Percentiles rank a stretch among this genome's conserved stretches.
Conservation (phyloP, 2,329 filamentous ascomycete species). For the Clarireedia homoeocarpa region DNA sequence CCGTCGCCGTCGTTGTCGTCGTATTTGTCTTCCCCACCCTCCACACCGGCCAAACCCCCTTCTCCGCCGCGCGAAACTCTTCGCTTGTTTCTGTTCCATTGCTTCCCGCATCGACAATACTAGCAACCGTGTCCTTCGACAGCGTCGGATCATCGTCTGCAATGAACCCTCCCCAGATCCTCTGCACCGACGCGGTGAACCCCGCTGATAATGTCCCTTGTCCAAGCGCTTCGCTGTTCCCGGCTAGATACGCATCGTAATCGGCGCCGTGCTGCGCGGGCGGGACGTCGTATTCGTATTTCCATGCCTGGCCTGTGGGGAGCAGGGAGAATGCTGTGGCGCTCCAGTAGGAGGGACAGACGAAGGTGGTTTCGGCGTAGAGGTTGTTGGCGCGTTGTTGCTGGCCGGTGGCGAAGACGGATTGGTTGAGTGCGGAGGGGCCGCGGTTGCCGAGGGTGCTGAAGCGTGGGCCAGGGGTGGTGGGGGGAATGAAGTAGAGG, state of each 20-base stretch:
- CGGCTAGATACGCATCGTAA: conserved; percentile 27
- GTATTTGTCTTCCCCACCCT: background rate
- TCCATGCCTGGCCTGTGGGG: conserved; percentile 27
- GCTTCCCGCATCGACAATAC: background rate
- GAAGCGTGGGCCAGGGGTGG: conserved; percentile 21
- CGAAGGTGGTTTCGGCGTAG: conserved; percentile 39
- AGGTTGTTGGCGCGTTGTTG: conserved; percentile 38
- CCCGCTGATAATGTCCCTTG: conserved; percentile 5
- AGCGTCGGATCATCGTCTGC: conserved; percentile 3
- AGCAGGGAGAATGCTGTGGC: conserved; percentile 33
- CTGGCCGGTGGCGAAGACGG: conserved; percentile 37
- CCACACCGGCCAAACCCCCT: background rate
- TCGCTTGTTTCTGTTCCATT: background rate
- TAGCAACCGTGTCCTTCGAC: background rate
- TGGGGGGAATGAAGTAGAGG: conserved; percentile 20
- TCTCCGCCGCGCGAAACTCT: background rate
- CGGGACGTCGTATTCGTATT: conserved; percentile 37
- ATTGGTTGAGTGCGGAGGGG: conserved; percentile 37
- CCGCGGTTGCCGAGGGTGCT: conserved; percentile 28
- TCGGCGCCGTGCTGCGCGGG: conserved; percentile 32
- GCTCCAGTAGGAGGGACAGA: conserved; percentile 46
- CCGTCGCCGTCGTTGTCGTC: too few species aligned
- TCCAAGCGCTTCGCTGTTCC: conserved; percentile 14
- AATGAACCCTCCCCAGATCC: conserved; percentile 16
- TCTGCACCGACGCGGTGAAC: conserved; percentile 9